These are phyloP conservation scores for Cymbidium sinense DNA, from an alignment of 106 monocot species.

Conservation along the genomic window DNA sequence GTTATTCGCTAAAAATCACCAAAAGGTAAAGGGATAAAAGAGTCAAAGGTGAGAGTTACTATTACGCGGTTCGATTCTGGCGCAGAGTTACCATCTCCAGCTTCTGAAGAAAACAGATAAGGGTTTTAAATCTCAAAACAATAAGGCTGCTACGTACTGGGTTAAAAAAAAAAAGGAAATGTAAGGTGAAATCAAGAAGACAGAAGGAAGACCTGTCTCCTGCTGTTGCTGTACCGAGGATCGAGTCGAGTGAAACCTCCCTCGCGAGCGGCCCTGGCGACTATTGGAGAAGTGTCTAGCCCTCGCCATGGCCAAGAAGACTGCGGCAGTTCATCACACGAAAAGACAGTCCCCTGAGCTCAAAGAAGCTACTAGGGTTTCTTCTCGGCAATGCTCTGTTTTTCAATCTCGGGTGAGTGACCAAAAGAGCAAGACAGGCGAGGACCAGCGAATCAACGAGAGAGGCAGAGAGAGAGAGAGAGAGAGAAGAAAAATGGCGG, in stretches of 20 bases:
- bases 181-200: not conserved
- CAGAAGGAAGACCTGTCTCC: not conserved
- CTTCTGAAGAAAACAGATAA: not conserved
- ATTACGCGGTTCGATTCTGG: not conserved
- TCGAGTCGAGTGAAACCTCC: not conserved
- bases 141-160: not conserved
- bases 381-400: not conserved
- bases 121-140: not conserved
- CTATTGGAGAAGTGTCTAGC: not conserved
- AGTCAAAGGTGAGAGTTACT: not conserved
- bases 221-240: not conserved
- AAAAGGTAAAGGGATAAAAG: not conserved
- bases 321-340: not conserved
- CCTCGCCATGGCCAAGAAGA: slow-evolving; percentile 6
- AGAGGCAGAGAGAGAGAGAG: too few species aligned
- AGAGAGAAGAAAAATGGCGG: too few species aligned
- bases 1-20: not conserved
- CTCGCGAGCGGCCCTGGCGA: not conserved
- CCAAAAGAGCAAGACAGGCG: too few species aligned
- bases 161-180: not conserved
- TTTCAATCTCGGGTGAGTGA: not conserved
- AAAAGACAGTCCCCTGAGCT: not conserved
- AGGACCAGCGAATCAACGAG: too few species aligned
- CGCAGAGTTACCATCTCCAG: not conserved
- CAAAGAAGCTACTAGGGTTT: not conserved